Evolutionary conservation across 805 yeast genomes (phyloP).

Genomic region (Candida khao-thaluensis): DNA sequence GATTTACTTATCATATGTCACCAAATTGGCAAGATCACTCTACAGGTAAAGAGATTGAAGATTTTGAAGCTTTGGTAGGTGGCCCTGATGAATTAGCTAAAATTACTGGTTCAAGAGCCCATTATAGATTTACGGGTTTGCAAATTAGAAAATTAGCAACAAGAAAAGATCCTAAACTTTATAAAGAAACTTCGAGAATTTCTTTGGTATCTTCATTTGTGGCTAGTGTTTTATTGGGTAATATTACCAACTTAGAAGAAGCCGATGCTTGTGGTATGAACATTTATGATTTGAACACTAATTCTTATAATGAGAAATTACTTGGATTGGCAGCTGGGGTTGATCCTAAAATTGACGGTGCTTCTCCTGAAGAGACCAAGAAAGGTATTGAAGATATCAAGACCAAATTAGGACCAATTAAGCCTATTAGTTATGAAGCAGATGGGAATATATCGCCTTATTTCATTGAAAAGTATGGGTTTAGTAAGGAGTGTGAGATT

Average conservation of each 20-base stretch:
- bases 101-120: constrained; percentile 83
- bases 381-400: constrained; percentile 42
- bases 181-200: constrained; percentile 57
- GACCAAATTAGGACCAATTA: constrained; percentile 53
- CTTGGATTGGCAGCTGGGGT: constrained; percentile 54
- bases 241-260: constrained; percentile 65
- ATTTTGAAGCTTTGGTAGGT: constrained; percentile 60
- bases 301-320: constrained; percentile 55
- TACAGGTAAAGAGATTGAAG: constrained; percentile 64
- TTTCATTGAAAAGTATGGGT: constrained; percentile 64
- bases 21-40: constrained; percentile 98
- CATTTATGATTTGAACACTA: constrained; percentile 65
- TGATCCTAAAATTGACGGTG: constrained; percentile 43
- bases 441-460: constrained; percentile 58
- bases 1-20: constrained; percentile 62
- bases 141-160: constrained; percentile 76
- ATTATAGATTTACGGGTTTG: constrained; percentile 88
- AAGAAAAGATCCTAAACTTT: constrained; percentile 46
- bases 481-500: constrained; percentile 54
- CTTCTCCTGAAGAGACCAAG: constrained; percentile 17
- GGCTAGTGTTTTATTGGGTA: constrained; percentile 67
- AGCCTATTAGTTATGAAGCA: constrained; percentile 48
- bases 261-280: constrained; percentile 96
- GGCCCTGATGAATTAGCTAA: constrained; percentile 59
- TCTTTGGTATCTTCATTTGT: constrained; percentile 78